Percentiles rank a stretch among this genome's conserved stretches.
Evolutionary conservation across 2,329 filamentous ascomycete genomes (phyloP).

Genomic region (Sporothrix protearum): DNA sequence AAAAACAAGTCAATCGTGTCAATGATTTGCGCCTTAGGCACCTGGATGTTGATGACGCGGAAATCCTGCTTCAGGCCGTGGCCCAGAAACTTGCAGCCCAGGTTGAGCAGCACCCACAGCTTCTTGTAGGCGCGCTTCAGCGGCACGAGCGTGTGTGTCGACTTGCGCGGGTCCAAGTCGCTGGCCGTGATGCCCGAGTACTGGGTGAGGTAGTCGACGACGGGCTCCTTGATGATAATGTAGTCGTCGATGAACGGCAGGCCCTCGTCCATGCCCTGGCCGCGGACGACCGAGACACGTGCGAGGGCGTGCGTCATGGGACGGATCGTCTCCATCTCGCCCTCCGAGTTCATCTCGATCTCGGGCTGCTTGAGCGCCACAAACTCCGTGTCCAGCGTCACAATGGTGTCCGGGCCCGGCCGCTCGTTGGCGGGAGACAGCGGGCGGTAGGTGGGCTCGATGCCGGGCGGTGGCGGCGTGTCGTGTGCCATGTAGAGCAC

Average conservation of each 20-base stretch:
- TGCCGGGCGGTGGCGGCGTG: slow-evolving; percentile 17
- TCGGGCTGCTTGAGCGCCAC: slow-evolving; percentile 89
- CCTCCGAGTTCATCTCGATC: slow-evolving; percentile 93
- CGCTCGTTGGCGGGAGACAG: slow-evolving; percentile 59
- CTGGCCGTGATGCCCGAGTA: slow-evolving; percentile 87
- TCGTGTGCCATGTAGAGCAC: slow-evolving; percentile 71
- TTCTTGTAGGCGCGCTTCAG: slow-evolving; percentile 96
- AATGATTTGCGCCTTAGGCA: slow-evolving; percentile 84
- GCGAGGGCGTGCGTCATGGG: slow-evolving; percentile 88
- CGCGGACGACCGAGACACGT: slow-evolving; percentile 86
- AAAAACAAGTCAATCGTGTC: slow-evolving; percentile 93
- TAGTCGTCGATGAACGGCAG: slow-evolving; percentile 96
- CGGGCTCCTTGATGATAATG: slow-evolving; percentile 82
- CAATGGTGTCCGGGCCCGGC: slow-evolving; percentile 67
- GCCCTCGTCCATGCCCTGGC: slow-evolving; percentile 72
- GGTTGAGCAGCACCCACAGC: slow-evolving; percentile 90
- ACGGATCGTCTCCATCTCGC: slow-evolving; percentile 84
- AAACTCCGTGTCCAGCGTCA: slow-evolving; percentile 94
- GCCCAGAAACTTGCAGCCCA: slow-evolving; percentile 89
- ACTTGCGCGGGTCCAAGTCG: slow-evolving; percentile 76
- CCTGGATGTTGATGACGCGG: slow-evolving; percentile 95
- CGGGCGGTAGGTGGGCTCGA: slow-evolving; percentile 56
- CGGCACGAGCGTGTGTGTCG: slow-evolving; percentile 76
- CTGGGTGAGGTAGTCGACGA: slow-evolving; percentile 91
- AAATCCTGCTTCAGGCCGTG: slow-evolving; percentile 95